Conservation (phyloP, 176 grass and related monocot genomes). For the bread wheat (Triticum aestivum) region IWGSC_CS_RefSeq_v2.1 NC_057803.1:29015758-29016257, state of each 20-base stretch:
- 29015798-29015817: neutral
- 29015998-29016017: neutral
- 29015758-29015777: neutral
- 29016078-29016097: constrained; percentile 6
- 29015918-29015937: neutral
- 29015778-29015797: neutral
- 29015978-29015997: neutral
- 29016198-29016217: constrained; percentile 1
- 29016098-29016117: constrained; percentile 92
- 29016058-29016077: neutral
- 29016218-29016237: constrained; percentile 23
- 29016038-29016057: neutral
- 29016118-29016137: constrained; percentile 81
- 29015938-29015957: constrained; percentile 8
- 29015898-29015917: neutral
- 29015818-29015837: neutral
- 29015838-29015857: constrained; percentile 4
- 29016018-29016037: neutral
- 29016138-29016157: constrained; percentile 52
- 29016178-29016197: constrained; percentile 35
- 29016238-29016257: constrained; percentile 72
- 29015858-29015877: neutral
- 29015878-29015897: neutral
- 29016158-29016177: constrained; percentile 66
- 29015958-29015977: neutral